Conservation (phyloP, 345 rosid genomes). For the Trapa incisa region DNA sequence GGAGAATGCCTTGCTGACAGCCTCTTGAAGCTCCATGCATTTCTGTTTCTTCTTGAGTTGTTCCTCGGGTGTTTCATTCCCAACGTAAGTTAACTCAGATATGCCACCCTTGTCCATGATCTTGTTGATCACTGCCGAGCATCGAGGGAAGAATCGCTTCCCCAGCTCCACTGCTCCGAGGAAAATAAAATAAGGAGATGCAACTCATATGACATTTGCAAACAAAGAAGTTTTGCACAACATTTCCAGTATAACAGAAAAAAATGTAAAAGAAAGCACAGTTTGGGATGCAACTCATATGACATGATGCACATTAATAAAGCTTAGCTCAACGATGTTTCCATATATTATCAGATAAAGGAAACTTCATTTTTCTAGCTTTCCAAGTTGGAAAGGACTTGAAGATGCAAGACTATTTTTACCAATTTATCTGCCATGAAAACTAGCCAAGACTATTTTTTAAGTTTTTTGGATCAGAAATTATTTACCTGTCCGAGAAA, state of each 20-base stretch:
- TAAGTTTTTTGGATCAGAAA: not conserved
- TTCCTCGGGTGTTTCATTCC: slow-evolving; percentile 45
- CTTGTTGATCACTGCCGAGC: slow-evolving; percentile 54
- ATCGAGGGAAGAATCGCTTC: slow-evolving; percentile 61
- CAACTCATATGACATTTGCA: not conserved
- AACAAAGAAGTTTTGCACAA: too few relatives aligned
- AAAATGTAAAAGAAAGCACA: not conserved
- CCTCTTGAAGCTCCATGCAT: slow-evolving; percentile 50
- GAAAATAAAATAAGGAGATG: slow-evolving; percentile 3
- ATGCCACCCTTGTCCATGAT: slow-evolving; percentile 62
- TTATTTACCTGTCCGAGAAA: slow-evolving; percentile 51
- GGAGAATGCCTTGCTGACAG: slow-evolving; percentile 39
- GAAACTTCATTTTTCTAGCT: not conserved
- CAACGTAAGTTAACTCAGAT: slow-evolving; percentile 37
- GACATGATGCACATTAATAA: not conserved
- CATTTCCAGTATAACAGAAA: not conserved
- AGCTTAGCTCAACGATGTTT: too few relatives aligned
- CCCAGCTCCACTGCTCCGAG: slow-evolving; percentile 55
- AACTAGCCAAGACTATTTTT: not conserved
- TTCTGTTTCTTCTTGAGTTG: slow-evolving; percentile 35
- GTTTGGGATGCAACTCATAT: not conserved
- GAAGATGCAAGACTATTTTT: not conserved
- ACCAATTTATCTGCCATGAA: not conserved
- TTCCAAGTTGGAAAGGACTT: not conserved
- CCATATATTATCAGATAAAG: not conserved